A percentile compares a stretch with the other conserved stretches of the same genome.
Conservation (phyloP, 73 alveolate species). For the Uronychia binucleata region DNA sequence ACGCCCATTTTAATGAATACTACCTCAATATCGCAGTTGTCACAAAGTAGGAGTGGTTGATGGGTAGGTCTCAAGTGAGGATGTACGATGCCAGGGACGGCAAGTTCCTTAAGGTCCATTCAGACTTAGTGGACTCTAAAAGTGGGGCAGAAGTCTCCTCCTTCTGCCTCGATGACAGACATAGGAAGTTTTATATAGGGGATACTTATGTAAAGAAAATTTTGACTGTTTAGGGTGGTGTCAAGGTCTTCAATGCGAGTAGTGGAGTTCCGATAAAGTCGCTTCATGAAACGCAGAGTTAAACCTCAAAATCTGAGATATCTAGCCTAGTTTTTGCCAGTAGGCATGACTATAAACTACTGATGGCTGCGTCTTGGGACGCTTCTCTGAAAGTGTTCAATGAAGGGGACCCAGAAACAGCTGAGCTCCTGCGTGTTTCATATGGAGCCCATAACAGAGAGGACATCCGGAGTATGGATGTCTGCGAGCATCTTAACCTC, state of each 20-base stretch:
- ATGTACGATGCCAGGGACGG: constrained; percentile 88
- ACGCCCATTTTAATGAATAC: constrained; percentile 89
- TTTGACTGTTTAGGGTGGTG: constrained; percentile 74
- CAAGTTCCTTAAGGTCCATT: constrained; percentile 74
- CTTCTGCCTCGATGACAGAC: constrained; percentile 83
- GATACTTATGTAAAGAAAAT: constrained; percentile 55
- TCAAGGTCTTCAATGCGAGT: constrained; percentile 86
- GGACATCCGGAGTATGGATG: constrained; percentile 84
- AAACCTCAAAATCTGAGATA: constrained; percentile 16
- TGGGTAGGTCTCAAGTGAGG: constrained; percentile 77
- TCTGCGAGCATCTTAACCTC: constrained; percentile 69
- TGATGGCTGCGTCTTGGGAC: constrained; percentile 83
- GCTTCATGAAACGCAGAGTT: constrained; percentile 4
- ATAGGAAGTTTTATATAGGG: constrained; percentile 87
- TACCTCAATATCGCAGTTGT: constrained; percentile 69
- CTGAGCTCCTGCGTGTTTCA: constrained; percentile 76
- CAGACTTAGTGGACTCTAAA: constrained; percentile 81
- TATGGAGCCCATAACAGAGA: constrained; percentile 92
- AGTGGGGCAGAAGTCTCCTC: constrained; percentile 74
- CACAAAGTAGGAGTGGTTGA: constrained; percentile 67
- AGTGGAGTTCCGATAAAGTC: constrained; percentile 84
- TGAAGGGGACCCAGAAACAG: constrained; percentile 89
- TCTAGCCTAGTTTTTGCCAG: constrained; percentile 30
- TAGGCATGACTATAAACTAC: constrained; percentile 72
- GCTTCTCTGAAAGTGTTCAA: constrained; percentile 82